Evolutionary conservation across 257 asterid genomes (phyloP), one percentile per base, ranked within the genome.

Genomic region (Euphrasia confusa): DNA sequence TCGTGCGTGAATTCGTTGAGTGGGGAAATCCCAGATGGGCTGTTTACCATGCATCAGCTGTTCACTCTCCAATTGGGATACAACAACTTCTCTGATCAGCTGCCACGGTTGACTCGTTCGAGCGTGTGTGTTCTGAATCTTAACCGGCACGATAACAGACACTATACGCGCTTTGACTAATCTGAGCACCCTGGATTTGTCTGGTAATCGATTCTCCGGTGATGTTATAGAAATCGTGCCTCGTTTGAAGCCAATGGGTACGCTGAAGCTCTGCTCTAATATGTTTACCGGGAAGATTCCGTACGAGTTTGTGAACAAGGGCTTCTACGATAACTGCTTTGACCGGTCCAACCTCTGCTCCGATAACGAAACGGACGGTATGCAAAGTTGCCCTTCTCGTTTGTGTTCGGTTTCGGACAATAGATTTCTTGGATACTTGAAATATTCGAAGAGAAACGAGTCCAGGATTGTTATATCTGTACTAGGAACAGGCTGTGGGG

Each of bases 181-280:
- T 11, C 12, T 78, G 6, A 5, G 28, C 33, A 27, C 52, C 50
- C 55, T 78, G 56, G 83, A 78, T 75, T 66, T 78, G 73, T 71
- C 78, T 7, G 54, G 40, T 30, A 78, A 78, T 60, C 61, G 63
- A 24, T 60, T 78, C 11, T 53, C 68, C 6, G 80, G 83, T 21
- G 78, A 63, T 18, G 45, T 78, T 0, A 55, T n/a, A 1, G 65
- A 62, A 17, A 69, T 3, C 33, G 2, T 72, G 18, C 7, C 54
- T 10, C 60, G 49, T 66, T 14, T 72, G 62, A 37, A 64, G 42
- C 37, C 68, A 11, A 58, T 37, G 65, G 39, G 13, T 7, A 21
- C 7, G 8, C 58, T 77, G 37, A 28, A 45, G 55, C 60, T 74
- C 30, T 74, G 74, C 47, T 65, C 66, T 4, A 71, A 78, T 68